These are phyloP conservation scores for Colletotrichum liaoningense DNA, from an alignment of 2,329 filamentous ascomycete species.

Conservation along the genomic window DNA sequence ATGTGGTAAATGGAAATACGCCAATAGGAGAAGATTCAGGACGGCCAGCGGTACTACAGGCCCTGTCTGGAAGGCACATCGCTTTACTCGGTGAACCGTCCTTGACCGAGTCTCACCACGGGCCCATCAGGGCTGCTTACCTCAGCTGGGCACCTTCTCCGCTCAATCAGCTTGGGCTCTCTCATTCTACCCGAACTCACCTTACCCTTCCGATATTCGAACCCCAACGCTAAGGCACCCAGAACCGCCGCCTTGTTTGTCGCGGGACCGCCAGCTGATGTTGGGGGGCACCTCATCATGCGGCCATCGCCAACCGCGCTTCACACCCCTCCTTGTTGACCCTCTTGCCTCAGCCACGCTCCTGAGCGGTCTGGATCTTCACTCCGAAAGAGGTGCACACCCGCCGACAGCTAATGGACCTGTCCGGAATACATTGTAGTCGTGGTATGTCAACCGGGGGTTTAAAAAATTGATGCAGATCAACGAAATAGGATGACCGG, in stretches of 20 bases:
- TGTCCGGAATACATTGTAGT: background rate
- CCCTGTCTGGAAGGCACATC: background rate
- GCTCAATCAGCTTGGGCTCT: background rate
- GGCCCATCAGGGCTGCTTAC: background rate
- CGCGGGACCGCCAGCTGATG: background rate
- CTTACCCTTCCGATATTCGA: conserved; percentile 23
- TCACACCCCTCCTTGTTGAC: background rate
- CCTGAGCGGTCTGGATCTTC: background rate
- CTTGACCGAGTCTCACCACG: background rate
- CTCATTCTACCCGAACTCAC: conserved; percentile 12
- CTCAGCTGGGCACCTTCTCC: conserved; percentile 5
- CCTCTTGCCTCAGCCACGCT: background rate
- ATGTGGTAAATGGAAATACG: background rate
- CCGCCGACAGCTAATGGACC: background rate
- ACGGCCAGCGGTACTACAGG: background rate
- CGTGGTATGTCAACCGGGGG: background rate
- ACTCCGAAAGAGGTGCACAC: background rate
- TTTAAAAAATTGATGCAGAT: background rate
- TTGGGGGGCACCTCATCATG: background rate
- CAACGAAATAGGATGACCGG: background rate
- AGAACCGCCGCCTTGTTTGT: conserved; percentile 2
- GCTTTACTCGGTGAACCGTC: background rate
- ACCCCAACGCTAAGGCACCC: conserved; percentile 15
- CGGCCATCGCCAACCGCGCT: conserved; percentile 1
- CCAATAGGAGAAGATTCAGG: background rate